phyloP scores from a whole-genome alignment of 164 flowering plant species.

The Chimonanthus salicifolius region DNA sequence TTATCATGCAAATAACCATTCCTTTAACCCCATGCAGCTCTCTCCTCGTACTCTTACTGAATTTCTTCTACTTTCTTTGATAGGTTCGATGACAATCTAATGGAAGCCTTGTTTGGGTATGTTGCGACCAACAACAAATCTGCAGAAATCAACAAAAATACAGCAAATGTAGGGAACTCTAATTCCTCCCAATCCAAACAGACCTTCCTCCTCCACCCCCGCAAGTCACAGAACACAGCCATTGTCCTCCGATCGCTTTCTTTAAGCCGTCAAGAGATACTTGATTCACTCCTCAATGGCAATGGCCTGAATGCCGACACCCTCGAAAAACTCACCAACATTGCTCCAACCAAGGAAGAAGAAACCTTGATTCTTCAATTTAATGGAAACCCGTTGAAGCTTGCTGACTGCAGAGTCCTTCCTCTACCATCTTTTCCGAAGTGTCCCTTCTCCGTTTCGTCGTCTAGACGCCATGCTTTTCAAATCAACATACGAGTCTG shows the following conservation, averaged over 20 bases:
- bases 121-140: conserved; percentile 54
- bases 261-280: conserved; percentile 42
- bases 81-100: conserved; percentile 83
- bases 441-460: conserved; percentile 48
- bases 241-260: conserved; percentile 50
- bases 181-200: conserved; percentile 27
- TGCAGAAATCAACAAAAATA: conserved; percentile 12
- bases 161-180: conserved; percentile 11
- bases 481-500: conserved; percentile 40
- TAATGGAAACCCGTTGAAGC: conserved; percentile 39
- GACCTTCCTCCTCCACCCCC: conserved; percentile 60
- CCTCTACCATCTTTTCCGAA: conserved; percentile 41
- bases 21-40: neutral
- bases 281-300: conserved; percentile 46
- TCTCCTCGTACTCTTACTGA: neutral
- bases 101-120: conserved; percentile 87
- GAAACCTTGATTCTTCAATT: conserved; percentile 32
- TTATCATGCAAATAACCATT: neutral
- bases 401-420: conserved; percentile 66
- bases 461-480: conserved; percentile 58
- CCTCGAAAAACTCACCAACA: conserved; percentile 52
- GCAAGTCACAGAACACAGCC: conserved; percentile 64
- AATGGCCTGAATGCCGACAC: conserved; percentile 36
- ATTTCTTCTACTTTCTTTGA: conserved; percentile 1
- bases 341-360: conserved; percentile 58